Evolutionary conservation across 192 early-diverging fungal genomes (phyloP).

Genomic region (Coemansia sp.): DNA sequence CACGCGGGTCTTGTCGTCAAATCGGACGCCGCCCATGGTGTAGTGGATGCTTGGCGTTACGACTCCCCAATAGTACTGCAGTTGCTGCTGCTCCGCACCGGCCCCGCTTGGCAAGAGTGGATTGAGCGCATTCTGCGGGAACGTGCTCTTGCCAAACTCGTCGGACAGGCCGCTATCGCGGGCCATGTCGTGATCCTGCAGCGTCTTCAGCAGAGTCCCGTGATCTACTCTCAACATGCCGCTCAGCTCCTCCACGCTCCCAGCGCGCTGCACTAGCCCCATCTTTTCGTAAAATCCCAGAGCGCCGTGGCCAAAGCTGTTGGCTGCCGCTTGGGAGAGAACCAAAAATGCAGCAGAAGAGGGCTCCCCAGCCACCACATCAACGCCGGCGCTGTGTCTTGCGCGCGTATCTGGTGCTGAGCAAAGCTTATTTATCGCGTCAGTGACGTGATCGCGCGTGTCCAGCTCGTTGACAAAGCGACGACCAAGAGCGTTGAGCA

Average conservation of each 20-base stretch:
- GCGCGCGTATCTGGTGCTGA: slow-evolving; percentile 11
- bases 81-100: background rate
- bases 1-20: slow-evolving; percentile 25
- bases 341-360: slow-evolving; percentile 38
- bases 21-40: slow-evolving; percentile 68
- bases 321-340: slow-evolving; percentile 39
- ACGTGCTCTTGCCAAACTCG: slow-evolving; percentile 67
- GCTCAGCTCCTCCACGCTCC: slow-evolving; percentile 7
- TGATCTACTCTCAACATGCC: slow-evolving; percentile 50
- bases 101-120: background rate
- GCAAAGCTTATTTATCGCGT: slow-evolving; percentile 73
- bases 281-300: slow-evolving; percentile 46
- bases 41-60: slow-evolving; percentile 84
- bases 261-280: slow-evolving; percentile 31
- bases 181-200: slow-evolving; percentile 57
- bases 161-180: slow-evolving; percentile 55
- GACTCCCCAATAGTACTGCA: slow-evolving; percentile 60
- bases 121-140: slow-evolving; percentile 60
- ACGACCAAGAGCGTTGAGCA: slow-evolving; percentile 73
- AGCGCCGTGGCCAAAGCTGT: slow-evolving; percentile 38
- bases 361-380: background rate
- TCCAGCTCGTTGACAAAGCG: slow-evolving; percentile 93
- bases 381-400: background rate
- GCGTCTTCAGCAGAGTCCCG: slow-evolving; percentile 10
- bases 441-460: slow-evolving; percentile 90